Evolutionary conservation across 768 basidiomycete genomes (phyloP), one percentile per base, ranked within the genome.

Genomic region (Amanita rubescens): DNA sequence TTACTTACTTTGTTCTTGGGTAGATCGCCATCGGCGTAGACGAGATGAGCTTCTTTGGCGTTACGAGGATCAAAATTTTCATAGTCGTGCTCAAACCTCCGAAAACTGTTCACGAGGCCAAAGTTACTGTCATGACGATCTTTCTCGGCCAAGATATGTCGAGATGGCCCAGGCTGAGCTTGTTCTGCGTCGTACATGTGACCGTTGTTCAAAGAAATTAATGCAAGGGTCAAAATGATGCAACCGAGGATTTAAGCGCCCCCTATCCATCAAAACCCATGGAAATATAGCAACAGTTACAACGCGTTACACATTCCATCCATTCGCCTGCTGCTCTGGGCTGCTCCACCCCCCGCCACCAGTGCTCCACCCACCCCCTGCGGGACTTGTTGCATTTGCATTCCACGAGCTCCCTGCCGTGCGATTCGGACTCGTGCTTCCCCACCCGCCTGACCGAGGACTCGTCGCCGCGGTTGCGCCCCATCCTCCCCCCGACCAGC

Each of bases 11-110:
- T 75, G 60, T 76, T 78, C 35, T 77, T 74, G 2, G 84, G 80
- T 10, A 78, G 59, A 62, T 86, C 84, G 9, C 83, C 82, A 37
- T 84, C 79, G 20, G 82, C 82, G 59, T 78, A 80, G 14, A 68
- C 72, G 22, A 84, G 69, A 55, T 82, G 76, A 22, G 72, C 57
- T 58, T 78, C 67, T 61, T 69, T 76, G 38, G 77, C 76, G 56
- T 81, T 74, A 35, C 77, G 67, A 32, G 78, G 58, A 57, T 82
- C 81, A 60, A 82, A 82, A 57, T 79, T 75, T 60, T 81, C 76
- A 57, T 82, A 84, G 9, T 71, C 70, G 49, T 76, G 70, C 58
- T 81, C 82, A 24, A 79, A 66, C 63, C 71, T 78, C 65, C 69
- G 72, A 54, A 77, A 71, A 35, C 78, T 77, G 51, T 67, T 69